A percentile compares a stretch with the other conserved stretches of the same genome.
Conservation (phyloP, 345 rosid genomes). For the Toxicodendron radicans region DNA sequence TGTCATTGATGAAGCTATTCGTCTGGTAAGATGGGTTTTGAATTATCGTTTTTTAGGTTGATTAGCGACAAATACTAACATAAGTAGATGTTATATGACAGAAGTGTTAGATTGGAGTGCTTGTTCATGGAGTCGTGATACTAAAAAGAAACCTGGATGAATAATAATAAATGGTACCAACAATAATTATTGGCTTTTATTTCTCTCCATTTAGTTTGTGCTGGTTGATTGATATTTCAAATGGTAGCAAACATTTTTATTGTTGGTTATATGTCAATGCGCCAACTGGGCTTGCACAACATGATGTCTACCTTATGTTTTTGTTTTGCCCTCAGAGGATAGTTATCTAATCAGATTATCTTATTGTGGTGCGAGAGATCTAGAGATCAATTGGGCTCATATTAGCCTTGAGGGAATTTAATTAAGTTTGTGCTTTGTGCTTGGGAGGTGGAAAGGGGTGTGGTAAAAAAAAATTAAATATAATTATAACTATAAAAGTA, state of each 20-base stretch:
- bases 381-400: background rate
- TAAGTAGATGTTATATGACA: slow-evolving; percentile 2
- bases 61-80: background rate
- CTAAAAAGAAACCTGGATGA: background rate
- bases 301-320: background rate
- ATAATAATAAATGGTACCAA: background rate
- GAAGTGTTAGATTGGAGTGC: background rate
- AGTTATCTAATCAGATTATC: background rate
- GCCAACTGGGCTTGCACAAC: background rate
- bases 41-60: background rate
- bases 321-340: background rate
- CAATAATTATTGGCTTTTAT: background rate
- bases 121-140: background rate
- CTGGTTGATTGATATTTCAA: background rate
- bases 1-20: slow-evolving; percentile 95
- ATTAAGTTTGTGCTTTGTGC: background rate
- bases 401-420: background rate
- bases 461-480: no score
- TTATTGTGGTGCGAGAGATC: background rate
- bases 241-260: no score
- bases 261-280: background rate
- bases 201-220: background rate
- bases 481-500: no score
- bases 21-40: slow-evolving; percentile 62
- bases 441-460: background rate